Evolutionary conservation across 2,329 filamentous ascomycete species (phyloP).

Genomic region (Penicillium sp.): DNA sequence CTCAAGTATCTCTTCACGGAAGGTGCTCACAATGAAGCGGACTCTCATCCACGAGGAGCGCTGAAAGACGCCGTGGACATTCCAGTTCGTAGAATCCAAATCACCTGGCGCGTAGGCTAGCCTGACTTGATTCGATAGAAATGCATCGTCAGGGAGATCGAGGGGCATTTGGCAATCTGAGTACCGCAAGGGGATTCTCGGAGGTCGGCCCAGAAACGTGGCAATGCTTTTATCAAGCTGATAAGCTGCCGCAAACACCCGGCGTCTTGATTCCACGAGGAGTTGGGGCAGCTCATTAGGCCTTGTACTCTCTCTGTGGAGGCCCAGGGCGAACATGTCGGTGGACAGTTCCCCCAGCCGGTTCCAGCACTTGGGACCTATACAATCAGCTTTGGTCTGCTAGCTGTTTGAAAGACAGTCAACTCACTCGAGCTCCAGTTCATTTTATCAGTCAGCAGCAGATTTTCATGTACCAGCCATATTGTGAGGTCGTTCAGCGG

Average conservation of each 20-base stretch:
- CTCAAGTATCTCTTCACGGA: slow-evolving; percentile 25
- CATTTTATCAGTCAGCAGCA: slow-evolving; percentile 31
- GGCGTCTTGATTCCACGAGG: slow-evolving; percentile 18
- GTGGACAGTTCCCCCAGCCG: slow-evolving; percentile 23
- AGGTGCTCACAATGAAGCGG: slow-evolving; percentile 20
- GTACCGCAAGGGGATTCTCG: slow-evolving; percentile 20
- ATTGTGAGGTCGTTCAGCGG: slow-evolving; percentile 35
- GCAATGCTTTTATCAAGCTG: slow-evolving; percentile 26
- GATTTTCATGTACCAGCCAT: slow-evolving; percentile 31
- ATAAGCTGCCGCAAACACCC: slow-evolving; percentile 24
- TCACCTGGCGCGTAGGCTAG: slow-evolving; percentile 5
- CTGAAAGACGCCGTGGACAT: slow-evolving; percentile 10
- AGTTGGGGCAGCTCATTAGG: slow-evolving; percentile 15
- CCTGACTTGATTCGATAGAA: slow-evolving; percentile 6
- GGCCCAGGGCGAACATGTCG: slow-evolving; percentile 22
- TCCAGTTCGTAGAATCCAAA: slow-evolving; percentile 20
- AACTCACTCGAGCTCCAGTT: slow-evolving; percentile 35
- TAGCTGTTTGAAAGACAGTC: rapidly evolving
- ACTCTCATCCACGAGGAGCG: slow-evolving; percentile 21
- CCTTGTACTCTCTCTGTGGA: slow-evolving; percentile 19
- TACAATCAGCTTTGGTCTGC: background rate
- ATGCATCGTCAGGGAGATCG: slow-evolving; percentile 19
- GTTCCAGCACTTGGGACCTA: slow-evolving; percentile 22
- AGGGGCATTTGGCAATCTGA: slow-evolving; percentile 20
- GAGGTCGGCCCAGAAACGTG: slow-evolving; percentile 25